phyloP scores from a whole-genome alignment of 2,329 filamentous ascomycete species.

The Phialocephala subalpina region DNA sequence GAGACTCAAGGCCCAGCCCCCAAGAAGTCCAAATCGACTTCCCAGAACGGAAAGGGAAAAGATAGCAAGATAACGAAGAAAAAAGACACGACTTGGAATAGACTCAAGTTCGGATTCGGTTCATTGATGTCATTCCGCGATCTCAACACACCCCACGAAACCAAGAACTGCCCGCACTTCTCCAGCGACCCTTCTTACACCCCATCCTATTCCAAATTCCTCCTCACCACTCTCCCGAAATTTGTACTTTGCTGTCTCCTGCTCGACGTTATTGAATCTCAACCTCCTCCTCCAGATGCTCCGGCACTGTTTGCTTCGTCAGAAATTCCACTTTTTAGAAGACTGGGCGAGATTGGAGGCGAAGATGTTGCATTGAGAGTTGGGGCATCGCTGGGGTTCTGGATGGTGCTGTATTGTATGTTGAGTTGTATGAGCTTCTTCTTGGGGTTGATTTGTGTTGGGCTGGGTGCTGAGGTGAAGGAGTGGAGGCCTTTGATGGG shows the following conservation, averaged over 20 bases:
- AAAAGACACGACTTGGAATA: slow-evolving; percentile 3
- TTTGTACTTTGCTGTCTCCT: slow-evolving; percentile 11
- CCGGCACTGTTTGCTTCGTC: background rate
- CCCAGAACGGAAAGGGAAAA: background rate
- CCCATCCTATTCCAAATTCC: slow-evolving; percentile 11
- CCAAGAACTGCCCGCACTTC: slow-evolving; percentile 14
- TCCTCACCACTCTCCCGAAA: slow-evolving; percentile 1
- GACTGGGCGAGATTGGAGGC: background rate
- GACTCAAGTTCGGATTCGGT: slow-evolving; percentile 8
- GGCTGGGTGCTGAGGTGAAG: slow-evolving; percentile 3
- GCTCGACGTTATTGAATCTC: slow-evolving; percentile 16
- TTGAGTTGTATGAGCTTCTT: background rate
- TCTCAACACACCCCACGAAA: slow-evolving; percentile 14
- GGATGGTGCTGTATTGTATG: slow-evolving; percentile 5
- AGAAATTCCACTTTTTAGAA: slow-evolving; percentile 3
- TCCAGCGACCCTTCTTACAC: slow-evolving; percentile 14
- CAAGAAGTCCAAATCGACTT: background rate
- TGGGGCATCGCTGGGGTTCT: slow-evolving; percentile 7
- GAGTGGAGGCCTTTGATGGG: slow-evolving; percentile 20
- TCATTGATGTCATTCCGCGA: slow-evolving; percentile 15
- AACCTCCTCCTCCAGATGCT: slow-evolving; percentile 15
- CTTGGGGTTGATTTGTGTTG: slow-evolving; percentile 9
- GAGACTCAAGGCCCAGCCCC: slow-evolving; percentile 13
- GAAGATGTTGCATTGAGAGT: slow-evolving; percentile 13
- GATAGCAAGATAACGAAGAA: background rate